Conservation (phyloP, 352 stramenopile species). For the Globisporangium perplexum region DNA sequence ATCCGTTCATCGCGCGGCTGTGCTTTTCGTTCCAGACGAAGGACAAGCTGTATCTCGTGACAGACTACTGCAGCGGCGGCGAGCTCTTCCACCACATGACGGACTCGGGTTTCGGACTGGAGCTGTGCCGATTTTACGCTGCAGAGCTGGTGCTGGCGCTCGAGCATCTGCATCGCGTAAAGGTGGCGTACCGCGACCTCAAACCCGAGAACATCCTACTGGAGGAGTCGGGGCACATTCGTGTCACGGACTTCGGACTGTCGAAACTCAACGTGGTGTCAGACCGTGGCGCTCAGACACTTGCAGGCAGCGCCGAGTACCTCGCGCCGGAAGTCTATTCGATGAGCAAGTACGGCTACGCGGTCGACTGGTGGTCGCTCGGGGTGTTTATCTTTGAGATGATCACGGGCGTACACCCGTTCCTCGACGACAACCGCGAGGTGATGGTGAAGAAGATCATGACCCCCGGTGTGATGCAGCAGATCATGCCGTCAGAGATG, state of each 20-base stretch:
- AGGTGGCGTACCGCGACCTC: slow-evolving; percentile 96
- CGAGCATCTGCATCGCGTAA: slow-evolving; percentile 92
- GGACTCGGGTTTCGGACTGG: slow-evolving; percentile 71
- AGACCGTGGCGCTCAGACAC: slow-evolving; percentile 57
- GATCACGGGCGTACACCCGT: slow-evolving; percentile 86
- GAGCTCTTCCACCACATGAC: slow-evolving; percentile 98
- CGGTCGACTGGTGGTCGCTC: slow-evolving; percentile 92
- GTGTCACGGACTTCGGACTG: slow-evolving; percentile 96
- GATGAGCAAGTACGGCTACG: slow-evolving; percentile 72
- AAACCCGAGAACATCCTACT: slow-evolving; percentile 96
- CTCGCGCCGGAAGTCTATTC: slow-evolving; percentile 82
- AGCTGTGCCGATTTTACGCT: slow-evolving; percentile 91
- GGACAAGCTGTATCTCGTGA: slow-evolving; percentile 86
- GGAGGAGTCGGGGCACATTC: slow-evolving; percentile 90
- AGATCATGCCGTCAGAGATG: slow-evolving; percentile 64
- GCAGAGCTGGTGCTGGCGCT: slow-evolving; percentile 94
- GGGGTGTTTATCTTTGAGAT: slow-evolving; percentile 90
- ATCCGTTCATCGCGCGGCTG: slow-evolving; percentile 98
- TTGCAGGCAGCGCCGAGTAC: slow-evolving; percentile 88
- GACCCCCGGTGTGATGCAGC: slow-evolving; percentile 49
- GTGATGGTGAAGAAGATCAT: slow-evolving; percentile 87
- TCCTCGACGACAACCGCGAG: slow-evolving; percentile 83
- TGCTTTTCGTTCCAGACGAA: slow-evolving; percentile 97
- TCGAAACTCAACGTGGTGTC: slow-evolving; percentile 75
- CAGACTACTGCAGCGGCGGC: slow-evolving; percentile 89